phyloP scores from a whole-genome alignment of 2,329 filamentous ascomycete species.

The Fusarium papillatum region DNA sequence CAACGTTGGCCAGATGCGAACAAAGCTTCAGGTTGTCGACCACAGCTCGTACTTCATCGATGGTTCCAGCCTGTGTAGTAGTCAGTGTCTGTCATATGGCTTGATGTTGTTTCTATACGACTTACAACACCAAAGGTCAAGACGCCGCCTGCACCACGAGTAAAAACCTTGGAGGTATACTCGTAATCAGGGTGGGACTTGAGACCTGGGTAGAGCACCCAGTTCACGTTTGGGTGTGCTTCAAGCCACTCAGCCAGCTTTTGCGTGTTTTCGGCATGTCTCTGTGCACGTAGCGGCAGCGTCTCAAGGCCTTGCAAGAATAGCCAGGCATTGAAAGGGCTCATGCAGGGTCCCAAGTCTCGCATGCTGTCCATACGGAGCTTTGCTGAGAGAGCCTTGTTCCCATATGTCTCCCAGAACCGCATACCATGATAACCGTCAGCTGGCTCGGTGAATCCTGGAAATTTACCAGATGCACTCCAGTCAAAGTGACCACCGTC shows the following conservation, averaged over 20 bases:
- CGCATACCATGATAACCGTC: constrained; percentile 3
- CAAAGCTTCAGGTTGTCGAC: constrained; percentile 62
- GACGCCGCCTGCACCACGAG: constrained; percentile 78
- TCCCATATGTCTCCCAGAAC: background rate
- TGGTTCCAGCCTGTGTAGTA: background rate
- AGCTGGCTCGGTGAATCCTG: background rate
- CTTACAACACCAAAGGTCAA: constrained; percentile 70
- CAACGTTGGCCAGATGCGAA: constrained; percentile 70
- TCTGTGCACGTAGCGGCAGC: constrained; percentile 1
- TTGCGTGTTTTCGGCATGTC: constrained; percentile 3
- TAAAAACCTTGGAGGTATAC: constrained; percentile 76
- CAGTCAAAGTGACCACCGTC: constrained; percentile 95
- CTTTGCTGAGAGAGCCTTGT: background rate
- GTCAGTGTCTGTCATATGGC: background rate
- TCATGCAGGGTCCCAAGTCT: background rate
- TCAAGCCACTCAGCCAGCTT: background rate
- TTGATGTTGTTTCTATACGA: background rate
- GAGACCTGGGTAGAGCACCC: constrained; percentile 8
- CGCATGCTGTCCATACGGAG: constrained; percentile 3
- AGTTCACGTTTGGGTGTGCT: constrained; percentile 6
- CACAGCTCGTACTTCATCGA: background rate
- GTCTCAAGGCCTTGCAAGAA: constrained; percentile 13
- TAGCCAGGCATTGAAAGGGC: background rate
- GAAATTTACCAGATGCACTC: constrained; percentile 66
- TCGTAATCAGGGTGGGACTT: constrained; percentile 69